Conservation (phyloP, 1,284 basidiomycete species). For the Fomitopsis pinicola region DNA sequence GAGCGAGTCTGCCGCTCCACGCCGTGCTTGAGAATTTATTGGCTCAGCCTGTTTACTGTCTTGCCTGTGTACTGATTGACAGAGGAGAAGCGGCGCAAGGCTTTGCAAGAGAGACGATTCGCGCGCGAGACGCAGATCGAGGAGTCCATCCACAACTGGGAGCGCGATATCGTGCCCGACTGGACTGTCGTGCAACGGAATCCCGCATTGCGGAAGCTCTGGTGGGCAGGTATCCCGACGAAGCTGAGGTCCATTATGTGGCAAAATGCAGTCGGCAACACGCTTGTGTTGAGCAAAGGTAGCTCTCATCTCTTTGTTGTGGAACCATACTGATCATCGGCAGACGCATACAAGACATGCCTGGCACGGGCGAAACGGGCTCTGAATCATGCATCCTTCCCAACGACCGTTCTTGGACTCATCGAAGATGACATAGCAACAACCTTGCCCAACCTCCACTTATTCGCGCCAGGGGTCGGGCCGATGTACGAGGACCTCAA, state of each 20-base stretch:
- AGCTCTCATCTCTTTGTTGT: constrained; percentile 5
- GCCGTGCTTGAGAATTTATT: constrained; percentile 23
- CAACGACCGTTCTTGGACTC: constrained; percentile 57
- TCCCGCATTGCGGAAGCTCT: constrained; percentile 65
- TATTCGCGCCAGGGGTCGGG: constrained; percentile 77
- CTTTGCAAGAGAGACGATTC: constrained; percentile 58
- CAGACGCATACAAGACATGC: constrained; percentile 77
- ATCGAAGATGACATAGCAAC: constrained; percentile 80
- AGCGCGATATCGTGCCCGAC: constrained; percentile 77
- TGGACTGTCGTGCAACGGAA: constrained; percentile 76
- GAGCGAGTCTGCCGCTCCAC: constrained; percentile 7
- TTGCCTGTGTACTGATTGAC: constrained; percentile 1
- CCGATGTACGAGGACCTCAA: constrained; percentile 86
- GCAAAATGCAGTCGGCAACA: constrained; percentile 87
- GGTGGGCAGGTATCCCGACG: constrained; percentile 92
- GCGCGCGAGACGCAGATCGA: constrained; percentile 69
- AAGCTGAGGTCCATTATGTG: constrained; percentile 85
- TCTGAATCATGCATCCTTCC: constrained; percentile 69
- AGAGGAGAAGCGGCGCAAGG: constrained; percentile 70
- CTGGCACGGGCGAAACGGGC: constrained; percentile 73
- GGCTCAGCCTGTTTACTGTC: constrained; percentile 20
- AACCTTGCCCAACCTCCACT: constrained; percentile 84
- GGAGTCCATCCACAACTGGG: constrained; percentile 70
- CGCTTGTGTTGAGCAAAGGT: constrained; percentile 86
- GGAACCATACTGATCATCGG: neutral